Percentiles rank a stretch among this genome's conserved stretches.
These are phyloP conservation scores for Akanthomyces uredinophilus DNA, from an alignment of 2,329 filamentous ascomycete species.

Conservation along the genomic window DNA sequence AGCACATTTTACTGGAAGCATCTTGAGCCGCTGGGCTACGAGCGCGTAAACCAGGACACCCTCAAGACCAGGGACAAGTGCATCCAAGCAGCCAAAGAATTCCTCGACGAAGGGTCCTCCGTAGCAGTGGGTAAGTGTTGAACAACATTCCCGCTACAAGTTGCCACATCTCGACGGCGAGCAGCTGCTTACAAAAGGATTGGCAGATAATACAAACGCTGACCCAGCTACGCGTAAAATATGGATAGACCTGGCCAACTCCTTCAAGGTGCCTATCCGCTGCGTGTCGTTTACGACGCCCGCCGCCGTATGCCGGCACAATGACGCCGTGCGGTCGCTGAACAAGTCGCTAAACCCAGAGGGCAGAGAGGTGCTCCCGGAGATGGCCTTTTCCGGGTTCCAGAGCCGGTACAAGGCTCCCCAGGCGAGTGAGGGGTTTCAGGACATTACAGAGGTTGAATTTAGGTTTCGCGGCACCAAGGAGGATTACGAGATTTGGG, in stretches of 20 bases:
- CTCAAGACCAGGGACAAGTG: conserved; percentile 69
- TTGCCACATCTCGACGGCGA: neutral
- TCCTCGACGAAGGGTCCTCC: conserved; percentile 59
- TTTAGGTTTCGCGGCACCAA: conserved; percentile 71
- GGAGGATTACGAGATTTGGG: conserved; percentile 68
- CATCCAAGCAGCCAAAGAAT: conserved; percentile 65
- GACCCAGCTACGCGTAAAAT: conserved; percentile 69
- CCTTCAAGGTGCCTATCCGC: conserved; percentile 67
- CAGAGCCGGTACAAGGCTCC: conserved; percentile 69
- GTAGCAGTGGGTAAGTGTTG: conserved; percentile 67
- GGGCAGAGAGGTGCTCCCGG: conserved; percentile 65
- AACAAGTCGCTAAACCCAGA: conserved; percentile 76
- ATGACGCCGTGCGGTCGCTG: conserved; percentile 75
- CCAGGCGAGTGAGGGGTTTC: conserved; percentile 70
- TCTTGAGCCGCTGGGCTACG: conserved; percentile 72
- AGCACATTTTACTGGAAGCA: conserved; percentile 82
- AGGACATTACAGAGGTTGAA: conserved; percentile 68
- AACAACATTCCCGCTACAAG: conserved; percentile 9
- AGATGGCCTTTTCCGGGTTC: conserved; percentile 75
- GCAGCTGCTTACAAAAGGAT: conserved; percentile 13
- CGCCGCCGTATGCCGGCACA: conserved; percentile 70
- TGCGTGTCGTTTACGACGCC: conserved; percentile 80
- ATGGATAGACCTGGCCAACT: conserved; percentile 72
- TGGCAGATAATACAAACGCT: conserved; percentile 88
- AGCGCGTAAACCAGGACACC: conserved; percentile 83